Percentiles rank a stretch among this genome's conserved stretches.
Evolutionary conservation across 2,329 filamentous ascomycete genomes (phyloP).

Genomic region (Xylaria sp.): DNA sequence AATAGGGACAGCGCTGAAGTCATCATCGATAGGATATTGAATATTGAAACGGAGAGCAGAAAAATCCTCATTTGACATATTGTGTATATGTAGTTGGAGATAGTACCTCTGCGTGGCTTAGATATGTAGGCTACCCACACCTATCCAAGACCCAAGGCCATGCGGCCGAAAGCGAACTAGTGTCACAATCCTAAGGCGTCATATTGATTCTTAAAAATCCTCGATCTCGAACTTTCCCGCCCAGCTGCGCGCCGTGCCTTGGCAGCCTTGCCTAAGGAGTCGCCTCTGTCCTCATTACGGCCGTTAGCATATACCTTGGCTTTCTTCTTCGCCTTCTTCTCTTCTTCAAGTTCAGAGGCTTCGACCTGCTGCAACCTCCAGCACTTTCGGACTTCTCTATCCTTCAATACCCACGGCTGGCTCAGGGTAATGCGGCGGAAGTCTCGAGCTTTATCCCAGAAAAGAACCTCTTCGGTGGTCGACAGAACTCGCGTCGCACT

Average conservation of each 20-base stretch:
- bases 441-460: conserved; percentile 65
- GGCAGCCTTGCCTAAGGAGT: conserved; percentile 21
- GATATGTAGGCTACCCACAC: not conserved
- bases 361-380: conserved; percentile 57
- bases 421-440: conserved; percentile 63
- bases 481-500: conserved; percentile 60
- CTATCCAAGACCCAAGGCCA: not conserved
- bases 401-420: conserved; percentile 65
- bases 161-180: not conserved
- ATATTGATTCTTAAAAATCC: conserved; percentile 44
- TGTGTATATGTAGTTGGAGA: not conserved
- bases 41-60: not conserved
- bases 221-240: conserved; percentile 29
- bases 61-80: not conserved
- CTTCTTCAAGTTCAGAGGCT: conserved; percentile 38
- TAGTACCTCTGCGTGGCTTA: not conserved
- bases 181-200: conserved; percentile 50
- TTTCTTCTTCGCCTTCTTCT: conserved; percentile 39
- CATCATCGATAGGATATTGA: not conserved
- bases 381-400: conserved; percentile 61
- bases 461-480: conserved; percentile 66
- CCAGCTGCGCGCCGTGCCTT: conserved; percentile 39
- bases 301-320: conserved; percentile 26
- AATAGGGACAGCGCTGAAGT: not conserved
- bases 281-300: not conserved